Percentiles rank a stretch among this genome's conserved stretches.
Conservation (phyloP, 768 basidiomycete genomes). For the Rhizopogon roseolus region DNA sequence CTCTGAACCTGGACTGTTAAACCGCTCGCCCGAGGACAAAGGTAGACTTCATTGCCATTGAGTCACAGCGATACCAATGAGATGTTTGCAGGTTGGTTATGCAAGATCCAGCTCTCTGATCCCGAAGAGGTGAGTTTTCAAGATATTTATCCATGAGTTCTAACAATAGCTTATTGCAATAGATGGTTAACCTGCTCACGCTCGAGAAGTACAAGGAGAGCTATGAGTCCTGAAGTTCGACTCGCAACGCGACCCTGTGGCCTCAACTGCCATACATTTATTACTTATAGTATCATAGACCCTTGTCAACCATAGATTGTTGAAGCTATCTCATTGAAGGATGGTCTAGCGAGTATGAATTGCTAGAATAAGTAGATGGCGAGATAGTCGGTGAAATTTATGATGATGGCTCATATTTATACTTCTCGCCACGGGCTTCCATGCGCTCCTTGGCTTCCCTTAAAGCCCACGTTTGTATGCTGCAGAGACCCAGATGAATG, state of each 20-base stretch:
- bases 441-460: slow-evolving; percentile 85
- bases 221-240: slow-evolving; percentile 37
- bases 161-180: neutral
- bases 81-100: slow-evolving; percentile 77
- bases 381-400: slow-evolving; percentile 9
- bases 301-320: neutral
- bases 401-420: slow-evolving; percentile 68
- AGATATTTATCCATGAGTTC: neutral
- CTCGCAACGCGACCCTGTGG: slow-evolving; percentile 5
- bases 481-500: slow-evolving; percentile 23
- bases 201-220: slow-evolving; percentile 70
- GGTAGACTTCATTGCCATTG: slow-evolving; percentile 42
- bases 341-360: neutral
- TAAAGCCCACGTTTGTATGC: slow-evolving; percentile 91
- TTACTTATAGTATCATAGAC: slow-evolving; percentile 3
- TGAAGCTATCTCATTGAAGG: neutral
- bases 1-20: slow-evolving; percentile 72
- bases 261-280: slow-evolving; percentile 18
- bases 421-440: slow-evolving; percentile 90
- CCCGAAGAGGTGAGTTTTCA: slow-evolving; percentile 60
- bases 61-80: neutral
- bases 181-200: slow-evolving; percentile 71
- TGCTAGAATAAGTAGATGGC: neutral
- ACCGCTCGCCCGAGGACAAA: slow-evolving; percentile 80
- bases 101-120: slow-evolving; percentile 81